A percentile compares a stretch with the other conserved stretches of the same genome.
Conservation (phyloP, 306 rosid species). For the Inga leiocalycina region DNA sequence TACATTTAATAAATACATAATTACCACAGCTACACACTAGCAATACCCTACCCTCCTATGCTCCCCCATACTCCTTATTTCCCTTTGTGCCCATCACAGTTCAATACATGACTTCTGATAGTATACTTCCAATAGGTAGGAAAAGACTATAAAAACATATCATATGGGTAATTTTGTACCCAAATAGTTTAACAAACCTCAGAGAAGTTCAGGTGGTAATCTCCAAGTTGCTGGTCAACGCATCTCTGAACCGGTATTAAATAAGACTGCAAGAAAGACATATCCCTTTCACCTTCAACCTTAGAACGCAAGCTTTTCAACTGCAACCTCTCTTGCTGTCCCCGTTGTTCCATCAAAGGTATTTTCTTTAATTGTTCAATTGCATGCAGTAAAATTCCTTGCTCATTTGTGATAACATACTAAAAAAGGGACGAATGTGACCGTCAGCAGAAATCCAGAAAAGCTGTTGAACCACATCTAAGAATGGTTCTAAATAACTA, state of each 20-base stretch:
- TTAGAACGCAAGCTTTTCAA: slow-evolving; percentile 76
- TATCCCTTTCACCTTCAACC: slow-evolving; percentile 66
- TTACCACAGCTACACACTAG: background rate
- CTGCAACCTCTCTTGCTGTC: slow-evolving; percentile 89
- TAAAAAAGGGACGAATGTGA: slow-evolving; percentile 30
- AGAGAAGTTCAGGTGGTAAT: slow-evolving; percentile 83
- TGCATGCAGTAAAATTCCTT: slow-evolving; percentile 79
- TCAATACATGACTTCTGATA: background rate
- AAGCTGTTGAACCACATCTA: slow-evolving; percentile 15
- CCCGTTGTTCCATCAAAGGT: slow-evolving; percentile 94
- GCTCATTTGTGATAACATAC: slow-evolving; percentile 92
- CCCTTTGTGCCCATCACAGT: background rate
- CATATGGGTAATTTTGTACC: slow-evolving; percentile 23
- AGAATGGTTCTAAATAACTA: slow-evolving; percentile 10
- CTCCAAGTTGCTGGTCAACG: slow-evolving; percentile 92
- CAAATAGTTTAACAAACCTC: slow-evolving; percentile 68
- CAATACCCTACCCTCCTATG: background rate
- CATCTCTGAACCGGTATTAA: slow-evolving; percentile 82
- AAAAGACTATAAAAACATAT: slow-evolving; percentile 25
- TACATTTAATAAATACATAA: too few species aligned
- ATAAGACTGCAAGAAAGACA: slow-evolving; percentile 83
- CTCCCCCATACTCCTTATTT: background rate
- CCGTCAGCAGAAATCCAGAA: slow-evolving; percentile 20
- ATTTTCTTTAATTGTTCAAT: slow-evolving; percentile 89
- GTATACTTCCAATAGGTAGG: slow-evolving; percentile 6